Base-by-base conservation (phyloP, 129 eudicot species). In the Smallanthus sonchifolius region DNA sequence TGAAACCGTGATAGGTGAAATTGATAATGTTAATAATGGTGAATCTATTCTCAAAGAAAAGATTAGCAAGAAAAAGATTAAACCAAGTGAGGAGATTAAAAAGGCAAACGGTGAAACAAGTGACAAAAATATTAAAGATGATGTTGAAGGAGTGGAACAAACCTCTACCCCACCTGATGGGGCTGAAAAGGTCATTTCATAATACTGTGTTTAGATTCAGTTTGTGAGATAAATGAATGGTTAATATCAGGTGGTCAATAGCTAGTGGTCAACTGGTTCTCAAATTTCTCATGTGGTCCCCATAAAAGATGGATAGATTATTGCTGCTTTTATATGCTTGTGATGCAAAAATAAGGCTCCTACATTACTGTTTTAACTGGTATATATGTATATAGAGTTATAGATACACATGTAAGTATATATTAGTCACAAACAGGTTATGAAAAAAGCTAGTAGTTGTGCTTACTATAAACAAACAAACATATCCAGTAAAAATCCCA, bases 111-210 rank as follows among this genome's bases (percentile, higher is more conserved):
- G 69, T 68, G 86, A 83, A 69, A 47, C 15, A 49, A 73, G 64
- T 76, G 69, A 67, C 28, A 37, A 57, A 37, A 51, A 14, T 70
- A 75, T 68, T 43, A 72, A 59, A 67, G 85, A 86, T 71, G 85
- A 85, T 34, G 79, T 75, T 56, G 49, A 83, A 75, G 80, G 71
- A 68, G 54, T 56, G 1, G 59, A 76, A 72, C 76, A 75, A 35
- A 67, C 45, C 5, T 55, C 86, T 15, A 56, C 43, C 17, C 34
- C 75, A 69, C 81, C 82, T 44, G 68, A 45, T 63, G 84, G 65
- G 70, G 76, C 82, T 52, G 81, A 76, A 82, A 92, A 92, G 96
- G 98, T 92, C 30, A 44, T 48, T 52, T 61, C n/a, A 66, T 65
- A n/a, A 59, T 59, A 6, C 52, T 10, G 10, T 59, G 10, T 28